A percentile compares a stretch with the other conserved stretches of the same genome.
These are phyloP conservation scores for Tolypocladium endophyticum DNA, from an alignment of 2,329 filamentous ascomycete species.

Conservation along the genomic window DNA sequence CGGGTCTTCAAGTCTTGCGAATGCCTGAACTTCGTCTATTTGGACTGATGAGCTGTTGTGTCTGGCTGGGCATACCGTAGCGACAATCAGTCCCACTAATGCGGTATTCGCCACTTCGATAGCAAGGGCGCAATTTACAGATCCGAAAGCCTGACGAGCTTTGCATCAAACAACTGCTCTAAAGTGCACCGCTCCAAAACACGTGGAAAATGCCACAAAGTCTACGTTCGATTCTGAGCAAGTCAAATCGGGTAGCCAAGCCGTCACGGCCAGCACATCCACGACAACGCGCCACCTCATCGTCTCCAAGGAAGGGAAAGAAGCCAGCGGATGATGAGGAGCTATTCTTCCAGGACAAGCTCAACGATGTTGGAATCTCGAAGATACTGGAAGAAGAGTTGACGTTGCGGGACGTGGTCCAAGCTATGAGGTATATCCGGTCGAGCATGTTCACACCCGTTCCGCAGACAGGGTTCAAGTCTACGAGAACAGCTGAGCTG, in stretches of 20 bases:
- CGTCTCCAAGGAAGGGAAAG: constrained; percentile 15
- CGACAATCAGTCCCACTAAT: background rate
- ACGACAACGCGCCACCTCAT: constrained; percentile 7
- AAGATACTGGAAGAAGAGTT: constrained; percentile 43
- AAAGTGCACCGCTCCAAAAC: background rate
- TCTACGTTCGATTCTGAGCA: constrained; percentile 27
- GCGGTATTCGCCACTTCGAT: background rate
- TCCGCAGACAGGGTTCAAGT: constrained; percentile 54
- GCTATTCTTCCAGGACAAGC: constrained; percentile 28
- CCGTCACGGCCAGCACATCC: constrained; percentile 7
- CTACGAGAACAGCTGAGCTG: constrained; percentile 50
- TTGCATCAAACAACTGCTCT: background rate
- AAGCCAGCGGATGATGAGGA: constrained; percentile 13
- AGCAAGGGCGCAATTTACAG: background rate
- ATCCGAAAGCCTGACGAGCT: background rate
- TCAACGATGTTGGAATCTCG: constrained; percentile 51
- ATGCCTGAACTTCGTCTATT: background rate
- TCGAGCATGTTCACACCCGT: constrained; percentile 53
- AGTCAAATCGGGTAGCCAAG: constrained; percentile 24
- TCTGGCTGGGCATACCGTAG: background rate
- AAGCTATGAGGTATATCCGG: constrained; percentile 54
- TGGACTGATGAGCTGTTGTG: background rate
- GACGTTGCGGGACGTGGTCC: constrained; percentile 49
- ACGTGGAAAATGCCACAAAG: constrained; percentile 16
- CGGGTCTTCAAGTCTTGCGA: no score